Percentiles rank a stretch among this genome's conserved stretches.
Evolutionary conservation across 225 moss, liverwort and hornwort genomes (phyloP).

Genomic region (Anthoceros angustus): DNA sequence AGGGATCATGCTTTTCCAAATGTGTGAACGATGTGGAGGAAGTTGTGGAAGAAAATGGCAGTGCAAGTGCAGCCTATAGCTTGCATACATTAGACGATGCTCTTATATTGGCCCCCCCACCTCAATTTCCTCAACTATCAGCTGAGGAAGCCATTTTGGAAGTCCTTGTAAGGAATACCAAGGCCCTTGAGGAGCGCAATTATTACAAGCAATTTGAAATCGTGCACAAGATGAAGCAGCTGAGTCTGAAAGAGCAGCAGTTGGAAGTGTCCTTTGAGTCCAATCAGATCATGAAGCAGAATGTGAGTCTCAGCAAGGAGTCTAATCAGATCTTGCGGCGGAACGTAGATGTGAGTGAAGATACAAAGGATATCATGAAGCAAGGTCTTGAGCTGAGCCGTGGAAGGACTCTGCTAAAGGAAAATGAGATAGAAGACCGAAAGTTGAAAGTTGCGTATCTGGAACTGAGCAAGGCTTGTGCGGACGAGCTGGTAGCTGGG

Average conservation of each 20-base stretch:
- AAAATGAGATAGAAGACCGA: conserved; percentile 55
- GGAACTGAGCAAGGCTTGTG: conserved; percentile 43
- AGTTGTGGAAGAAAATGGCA: neutral
- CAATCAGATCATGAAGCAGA: conserved; percentile 61
- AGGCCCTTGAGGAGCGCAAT: conserved; percentile 35
- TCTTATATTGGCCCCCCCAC: conserved; percentile 8
- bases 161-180: conserved; percentile 18
- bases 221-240: conserved; percentile 35
- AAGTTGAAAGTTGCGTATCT: conserved; percentile 38
- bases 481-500: conserved; percentile 83
- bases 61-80: neutral
- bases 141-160: conserved; percentile 22
- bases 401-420: conserved; percentile 39
- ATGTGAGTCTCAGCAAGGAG: conserved; percentile 35
- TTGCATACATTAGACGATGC: conserved; percentile 9
- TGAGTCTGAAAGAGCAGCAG: conserved; percentile 47
- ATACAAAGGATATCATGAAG: conserved; percentile 23
- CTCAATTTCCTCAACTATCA: conserved; percentile 5
- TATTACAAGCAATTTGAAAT: conserved; percentile 38
- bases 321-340: conserved; percentile 33
- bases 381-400: conserved; percentile 58
- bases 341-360: conserved; percentile 40
- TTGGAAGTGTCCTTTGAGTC: conserved; percentile 48
- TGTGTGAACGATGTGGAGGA: neutral
- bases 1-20: neutral